These are phyloP conservation scores for Botrytis tulipae DNA, from an alignment of 2,329 filamentous ascomycete species.

Conservation along the genomic window DNA sequence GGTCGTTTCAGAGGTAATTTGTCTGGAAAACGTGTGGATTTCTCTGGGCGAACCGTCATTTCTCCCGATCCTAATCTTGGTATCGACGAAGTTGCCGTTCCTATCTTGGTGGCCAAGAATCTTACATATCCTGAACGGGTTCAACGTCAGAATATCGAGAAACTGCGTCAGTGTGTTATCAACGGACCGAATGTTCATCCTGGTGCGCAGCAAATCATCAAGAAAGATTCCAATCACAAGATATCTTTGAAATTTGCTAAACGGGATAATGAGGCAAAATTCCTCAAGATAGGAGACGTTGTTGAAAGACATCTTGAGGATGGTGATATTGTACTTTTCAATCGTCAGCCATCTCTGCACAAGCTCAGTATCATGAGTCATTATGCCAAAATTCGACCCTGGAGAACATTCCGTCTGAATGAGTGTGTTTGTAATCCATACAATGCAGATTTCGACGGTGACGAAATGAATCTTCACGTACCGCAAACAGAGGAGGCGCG, in stretches of 20 bases:
- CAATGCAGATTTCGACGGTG: constrained; percentile 98
- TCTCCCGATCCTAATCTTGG: constrained; percentile 93
- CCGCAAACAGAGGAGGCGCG: constrained; percentile 96
- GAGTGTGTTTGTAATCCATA: constrained; percentile 98
- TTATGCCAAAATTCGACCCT: constrained; percentile 86
- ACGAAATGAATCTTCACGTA: constrained; percentile 98
- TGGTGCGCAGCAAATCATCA: constrained; percentile 80
- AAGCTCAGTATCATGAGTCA: constrained; percentile 99
- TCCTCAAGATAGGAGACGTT: constrained; percentile 78
- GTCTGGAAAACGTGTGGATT: constrained; percentile 97
- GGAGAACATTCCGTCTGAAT: constrained; percentile 94
- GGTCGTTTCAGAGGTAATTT: constrained; percentile 95
- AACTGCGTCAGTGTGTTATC: constrained; percentile 69
- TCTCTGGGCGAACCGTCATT: constrained; percentile 96
- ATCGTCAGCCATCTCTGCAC: constrained; percentile 94
- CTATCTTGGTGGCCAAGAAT: constrained; percentile 88
- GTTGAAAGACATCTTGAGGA: constrained; percentile 95
- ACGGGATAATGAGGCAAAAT: constrained; percentile 66
- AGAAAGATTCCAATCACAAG: constrained; percentile 66
- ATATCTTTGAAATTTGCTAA: constrained; percentile 74
- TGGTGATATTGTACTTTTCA: constrained; percentile 94
- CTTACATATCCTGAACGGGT: constrained; percentile 92
- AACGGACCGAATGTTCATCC: constrained; percentile 81
- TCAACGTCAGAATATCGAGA: constrained; percentile 79
- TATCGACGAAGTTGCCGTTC: constrained; percentile 91